Base-by-base conservation (phyloP, 73 alveolate species). In the Durusdinium trenchii region DNA sequence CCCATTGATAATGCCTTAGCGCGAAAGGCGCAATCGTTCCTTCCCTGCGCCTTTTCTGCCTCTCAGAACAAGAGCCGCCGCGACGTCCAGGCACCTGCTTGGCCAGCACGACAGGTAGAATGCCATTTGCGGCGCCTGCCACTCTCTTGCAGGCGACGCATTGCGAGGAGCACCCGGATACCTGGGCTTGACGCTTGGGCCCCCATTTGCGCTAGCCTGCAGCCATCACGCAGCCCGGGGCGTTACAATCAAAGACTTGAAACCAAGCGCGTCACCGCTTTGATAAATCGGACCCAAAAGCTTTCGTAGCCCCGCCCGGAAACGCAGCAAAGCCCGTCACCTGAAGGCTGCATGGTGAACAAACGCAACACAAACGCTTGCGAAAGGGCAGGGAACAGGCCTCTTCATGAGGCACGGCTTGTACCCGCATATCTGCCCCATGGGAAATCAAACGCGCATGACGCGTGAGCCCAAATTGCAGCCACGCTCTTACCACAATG, bases 311-410 rank as follows among this genome's bases (percentile, higher is more conserved):
- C 16, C 64, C 78, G 26, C 97, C 97, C 9, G 97, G 97, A 40
- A 91, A 91, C 1, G 97, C 89, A 7, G 97, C 97, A 9, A 91
- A 45, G 54, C 97, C 97, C 0, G 97, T 40, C 28, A 91, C 97
- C 97, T 91, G 69, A 47, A 28, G 69, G 9, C 32, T 1, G 35
- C 38, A 6, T 6, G 1, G 1, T 5, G 0, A n/a, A 6, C 83
- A 35, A 20, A 35, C 42, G 18, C 43, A 3, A 38, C 45, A 20
- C n/a, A n/a, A 36, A 6, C 38, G 30, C 3, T 2, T 10, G 69
- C 50, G 16, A 16, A 35, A 38, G 45, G 16, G 28, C 60, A 26
- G 82, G 23, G 46, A 10, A 0, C 94, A 9, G 36, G 18, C 86
- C 57, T 90, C 51, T 35, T 35, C 38, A 9, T n/a, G 43, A 10